Percentiles rank a stretch among this genome's conserved stretches.
These are phyloP conservation scores for Apiospora kogelbergensis DNA, from an alignment of 2,329 filamentous ascomycete genomes.

Conservation along the genomic window DNA sequence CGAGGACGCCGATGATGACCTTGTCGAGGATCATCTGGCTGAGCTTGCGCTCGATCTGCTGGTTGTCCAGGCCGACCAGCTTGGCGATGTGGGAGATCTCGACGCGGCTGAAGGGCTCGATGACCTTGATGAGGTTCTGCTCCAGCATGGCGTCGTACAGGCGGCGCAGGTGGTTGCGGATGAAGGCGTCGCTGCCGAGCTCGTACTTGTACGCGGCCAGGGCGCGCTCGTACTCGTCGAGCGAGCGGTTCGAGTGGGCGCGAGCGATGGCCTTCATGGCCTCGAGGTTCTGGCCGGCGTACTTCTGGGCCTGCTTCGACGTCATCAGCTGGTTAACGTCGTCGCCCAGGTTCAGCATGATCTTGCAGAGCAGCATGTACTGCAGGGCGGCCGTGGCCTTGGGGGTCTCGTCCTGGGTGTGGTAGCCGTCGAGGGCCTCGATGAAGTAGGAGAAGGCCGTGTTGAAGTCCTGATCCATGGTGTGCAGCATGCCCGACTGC, in stretches of 20 bases:
- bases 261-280: conserved; percentile 99
- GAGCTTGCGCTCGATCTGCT: conserved; percentile 96
- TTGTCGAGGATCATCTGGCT: conserved; percentile 99
- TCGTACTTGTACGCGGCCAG: conserved; percentile 89
- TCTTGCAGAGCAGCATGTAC: conserved; percentile 99
- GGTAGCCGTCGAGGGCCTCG: conserved; percentile 96
- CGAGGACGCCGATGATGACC: conserved; percentile 94
- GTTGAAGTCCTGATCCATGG: conserved; percentile 98
- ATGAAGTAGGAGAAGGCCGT: conserved; percentile 99
- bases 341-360: conserved; percentile 96
- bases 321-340: conserved; percentile 94
- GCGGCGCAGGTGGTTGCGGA: conserved; percentile 92
- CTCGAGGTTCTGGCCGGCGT: conserved; percentile 92
- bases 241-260: conserved; percentile 89
- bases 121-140: conserved; percentile 99
- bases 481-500: conserved; percentile 98
- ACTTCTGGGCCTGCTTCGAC: conserved; percentile 95
- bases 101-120: conserved; percentile 96
- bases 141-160: conserved; percentile 98
- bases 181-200: conserved; percentile 91
- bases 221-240: conserved; percentile 96
- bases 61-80: conserved; percentile 94
- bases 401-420: conserved; percentile 81
- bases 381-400: conserved; percentile 97
- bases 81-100: conserved; percentile 96